A percentile compares a stretch with the other conserved stretches of the same genome.
Evolutionary conservation across 2,329 filamentous ascomycete species (phyloP).

Genomic region (Aspergillus glaucus): DNA sequence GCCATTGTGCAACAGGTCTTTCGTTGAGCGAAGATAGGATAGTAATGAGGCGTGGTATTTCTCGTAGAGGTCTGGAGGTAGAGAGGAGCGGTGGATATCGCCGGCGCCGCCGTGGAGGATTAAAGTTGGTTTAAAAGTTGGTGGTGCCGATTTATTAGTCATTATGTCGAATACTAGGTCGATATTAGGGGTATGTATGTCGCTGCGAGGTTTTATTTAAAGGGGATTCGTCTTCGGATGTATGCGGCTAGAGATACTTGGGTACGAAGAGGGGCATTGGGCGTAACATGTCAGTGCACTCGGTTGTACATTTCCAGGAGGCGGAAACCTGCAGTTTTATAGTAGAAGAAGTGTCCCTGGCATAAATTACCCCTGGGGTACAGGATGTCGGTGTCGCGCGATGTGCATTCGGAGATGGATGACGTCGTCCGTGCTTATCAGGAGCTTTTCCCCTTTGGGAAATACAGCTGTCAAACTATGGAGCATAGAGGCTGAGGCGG

Average conservation of each 20-base stretch:
- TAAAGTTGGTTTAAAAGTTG: conserved; percentile 48
- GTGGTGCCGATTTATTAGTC: background rate
- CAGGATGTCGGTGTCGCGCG: too few relatives aligned
- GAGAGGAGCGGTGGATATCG: conserved; percentile 56
- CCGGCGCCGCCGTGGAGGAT: conserved; percentile 71
- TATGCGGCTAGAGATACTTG: background rate
- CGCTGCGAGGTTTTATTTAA: too few relatives aligned
- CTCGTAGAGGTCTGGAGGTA: conserved; percentile 53
- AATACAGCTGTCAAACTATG: too few relatives aligned
- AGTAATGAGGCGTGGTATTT: conserved; percentile 57
- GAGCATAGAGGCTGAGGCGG: too few relatives aligned
- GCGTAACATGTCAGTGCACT: background rate
- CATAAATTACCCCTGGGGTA: too few relatives aligned
- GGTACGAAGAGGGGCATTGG: too few relatives aligned
- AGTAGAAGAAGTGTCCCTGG: too few relatives aligned
- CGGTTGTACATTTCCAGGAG: too few relatives aligned
- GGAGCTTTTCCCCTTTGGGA: too few relatives aligned
- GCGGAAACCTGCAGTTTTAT: too few relatives aligned
- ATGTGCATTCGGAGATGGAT: too few relatives aligned
- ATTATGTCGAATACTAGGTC: conserved; percentile 1
- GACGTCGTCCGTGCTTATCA: too few relatives aligned
- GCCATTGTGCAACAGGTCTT: conserved; percentile 33
- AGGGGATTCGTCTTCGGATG: background rate
- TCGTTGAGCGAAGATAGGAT: conserved; percentile 50
- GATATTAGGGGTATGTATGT: background rate